Evolutionary conservation across 805 yeast genomes (phyloP).

Genomic region (Barnettozyma californica): DNA sequence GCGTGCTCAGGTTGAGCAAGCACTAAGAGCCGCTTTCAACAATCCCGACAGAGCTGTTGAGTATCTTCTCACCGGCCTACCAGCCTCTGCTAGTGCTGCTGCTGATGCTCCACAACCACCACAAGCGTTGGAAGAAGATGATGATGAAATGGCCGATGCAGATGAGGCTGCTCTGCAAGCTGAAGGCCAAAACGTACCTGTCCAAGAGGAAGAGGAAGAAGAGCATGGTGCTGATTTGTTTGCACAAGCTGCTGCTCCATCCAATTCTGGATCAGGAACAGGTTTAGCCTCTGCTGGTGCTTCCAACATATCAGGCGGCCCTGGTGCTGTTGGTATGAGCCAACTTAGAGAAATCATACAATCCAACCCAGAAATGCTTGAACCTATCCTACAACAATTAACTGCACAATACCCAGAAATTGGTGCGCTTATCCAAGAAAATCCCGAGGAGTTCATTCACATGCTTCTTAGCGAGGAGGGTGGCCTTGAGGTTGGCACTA

Average conservation of each 20-base stretch:
- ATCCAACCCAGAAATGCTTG: constrained; percentile 84
- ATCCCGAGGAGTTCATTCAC: constrained; percentile 87
- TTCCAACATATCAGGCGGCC: constrained; percentile 23
- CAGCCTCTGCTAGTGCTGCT: constrained; percentile 36
- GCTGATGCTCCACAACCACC: constrained; percentile 20
- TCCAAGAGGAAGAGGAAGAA: constrained; percentile 24
- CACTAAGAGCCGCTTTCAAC: constrained; percentile 91
- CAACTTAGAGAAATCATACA: constrained; percentile 73
- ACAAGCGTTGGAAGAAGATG: constrained; percentile 7
- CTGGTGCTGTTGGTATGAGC: constrained; percentile 34
- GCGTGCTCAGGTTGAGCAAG: constrained; percentile 80
- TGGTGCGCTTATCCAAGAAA: constrained; percentile 69
- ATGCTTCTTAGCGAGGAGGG: constrained; percentile 53
- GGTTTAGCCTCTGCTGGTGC: constrained; percentile 13
- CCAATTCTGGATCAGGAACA: constrained; percentile 19
- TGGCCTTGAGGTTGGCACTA: constrained; percentile 34
- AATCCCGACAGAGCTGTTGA: constrained; percentile 98
- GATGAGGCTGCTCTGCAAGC: constrained; percentile 26
- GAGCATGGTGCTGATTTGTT: constrained; percentile 26
- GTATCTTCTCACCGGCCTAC: constrained; percentile 84
- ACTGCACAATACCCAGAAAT: constrained; percentile 80
- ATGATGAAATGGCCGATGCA: not conserved
- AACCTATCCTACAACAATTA: constrained; percentile 75
- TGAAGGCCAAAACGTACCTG: constrained; percentile 29
- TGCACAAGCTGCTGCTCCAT: constrained; percentile 39